These are phyloP conservation scores for Lachnellula arida DNA, from an alignment of 2,329 filamentous ascomycete species.

Conservation along the genomic window DNA sequence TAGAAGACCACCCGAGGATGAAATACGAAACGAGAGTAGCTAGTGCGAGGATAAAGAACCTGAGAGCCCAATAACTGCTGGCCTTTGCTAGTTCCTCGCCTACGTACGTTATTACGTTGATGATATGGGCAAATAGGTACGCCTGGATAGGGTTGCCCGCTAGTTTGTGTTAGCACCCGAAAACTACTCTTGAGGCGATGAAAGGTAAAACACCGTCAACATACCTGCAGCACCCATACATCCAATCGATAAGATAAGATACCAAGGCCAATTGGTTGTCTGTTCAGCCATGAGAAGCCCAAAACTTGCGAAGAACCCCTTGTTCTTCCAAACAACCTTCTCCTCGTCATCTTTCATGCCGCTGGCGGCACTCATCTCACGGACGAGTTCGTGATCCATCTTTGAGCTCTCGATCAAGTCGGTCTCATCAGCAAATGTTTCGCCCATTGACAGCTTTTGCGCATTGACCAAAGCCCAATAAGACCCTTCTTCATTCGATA, in stretches of 20 bases:
- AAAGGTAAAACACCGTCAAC: slow-evolving; percentile 17
- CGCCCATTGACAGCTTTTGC: slow-evolving; percentile 38
- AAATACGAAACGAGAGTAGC: slow-evolving; percentile 34
- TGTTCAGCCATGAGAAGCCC: slow-evolving; percentile 55
- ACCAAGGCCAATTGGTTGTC: slow-evolving; percentile 45
- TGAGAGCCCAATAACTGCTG: slow-evolving; percentile 45
- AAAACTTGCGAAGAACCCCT: slow-evolving; percentile 45
- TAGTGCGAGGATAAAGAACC: slow-evolving; percentile 44
- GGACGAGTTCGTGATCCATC: slow-evolving; percentile 15
- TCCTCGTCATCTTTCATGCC: slow-evolving; percentile 19
- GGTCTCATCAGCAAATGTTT: slow-evolving; percentile 22
- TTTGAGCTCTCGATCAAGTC: slow-evolving; percentile 20
- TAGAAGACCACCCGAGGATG: slow-evolving; percentile 35
- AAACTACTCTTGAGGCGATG: slow-evolving; percentile 1
- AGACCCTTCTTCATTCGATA: slow-evolving; percentile 52
- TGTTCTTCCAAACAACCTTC: slow-evolving; percentile 31
- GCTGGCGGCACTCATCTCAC: slow-evolving; percentile 21
- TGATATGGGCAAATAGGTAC: slow-evolving; percentile 32
- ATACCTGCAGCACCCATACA: slow-evolving; percentile 26
- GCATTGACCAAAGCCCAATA: slow-evolving; percentile 65
- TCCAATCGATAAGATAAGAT: slow-evolving; percentile 45
- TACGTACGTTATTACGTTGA: slow-evolving; percentile 27
- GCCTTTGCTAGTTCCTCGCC: slow-evolving; percentile 18
- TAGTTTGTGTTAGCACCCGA: background rate
- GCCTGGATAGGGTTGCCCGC: slow-evolving; percentile 35